Conservation (phyloP, 2,329 filamentous ascomycete species). For the Zalaria obscura region DNA sequence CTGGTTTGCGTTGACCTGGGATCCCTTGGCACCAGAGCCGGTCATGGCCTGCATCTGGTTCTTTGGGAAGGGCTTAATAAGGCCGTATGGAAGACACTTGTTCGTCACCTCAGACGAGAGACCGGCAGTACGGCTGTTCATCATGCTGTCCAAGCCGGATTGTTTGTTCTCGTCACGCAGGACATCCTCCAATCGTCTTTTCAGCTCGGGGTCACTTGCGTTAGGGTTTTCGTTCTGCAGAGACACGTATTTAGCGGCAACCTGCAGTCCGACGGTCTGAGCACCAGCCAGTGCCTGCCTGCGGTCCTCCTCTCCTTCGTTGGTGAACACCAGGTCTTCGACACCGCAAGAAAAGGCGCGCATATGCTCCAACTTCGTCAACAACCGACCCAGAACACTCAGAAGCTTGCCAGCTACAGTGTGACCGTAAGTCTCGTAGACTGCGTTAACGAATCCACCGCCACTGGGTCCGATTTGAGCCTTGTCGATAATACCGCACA, state of each 20-base stretch:
- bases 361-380: conserved; percentile 86
- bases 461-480: conserved; percentile 79
- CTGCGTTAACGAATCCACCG: conserved; percentile 77
- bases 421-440: conserved; percentile 88
- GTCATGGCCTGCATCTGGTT: conserved; percentile 99
- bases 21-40: conserved; percentile 87
- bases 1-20: conserved; percentile 83
- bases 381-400: conserved; percentile 73
- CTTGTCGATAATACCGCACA: conserved; percentile 89
- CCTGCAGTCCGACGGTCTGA: conserved; percentile 55
- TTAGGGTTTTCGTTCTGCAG: conserved; percentile 50
- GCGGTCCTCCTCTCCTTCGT: conserved; percentile 59
- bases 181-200: conserved; percentile 72
- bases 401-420: conserved; percentile 74
- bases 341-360: conserved; percentile 94
- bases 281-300: conserved; percentile 55
- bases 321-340: conserved; percentile 80
- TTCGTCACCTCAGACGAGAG: conserved; percentile 69
- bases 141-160: conserved; percentile 74
- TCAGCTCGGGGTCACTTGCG: conserved; percentile 56
- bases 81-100: conserved; percentile 63
- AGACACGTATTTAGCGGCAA: conserved; percentile 80
- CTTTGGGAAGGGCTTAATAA: conserved; percentile 84
- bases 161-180: conserved; percentile 85
- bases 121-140: conserved; percentile 53